Base-by-base conservation (phyloP, 73 alveolate genomes). In the Paramecium pentaurelia region DNA sequence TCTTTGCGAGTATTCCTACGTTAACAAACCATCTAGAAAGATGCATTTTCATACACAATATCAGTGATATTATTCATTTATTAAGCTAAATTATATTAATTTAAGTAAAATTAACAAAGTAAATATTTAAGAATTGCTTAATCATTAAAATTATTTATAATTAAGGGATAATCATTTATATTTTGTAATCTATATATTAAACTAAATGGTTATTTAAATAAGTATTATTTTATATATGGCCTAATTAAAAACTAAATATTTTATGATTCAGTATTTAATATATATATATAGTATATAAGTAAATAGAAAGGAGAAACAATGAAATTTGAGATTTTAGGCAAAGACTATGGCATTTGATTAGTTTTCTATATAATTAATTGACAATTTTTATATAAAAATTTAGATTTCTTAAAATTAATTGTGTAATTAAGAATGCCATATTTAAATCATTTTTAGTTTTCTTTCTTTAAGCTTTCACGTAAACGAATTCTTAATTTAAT, bases 401-500 rank as follows among this genome's bases (percentile, higher is more conserved):
- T 49, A 12, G 28, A 54, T 40, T 37, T 38, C 32, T 40, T 30
- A 37, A 37, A 73, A 73, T 37, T 73, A 37, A 73, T 73, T 73
- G 60, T 73, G 60, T 37, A 37, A 36, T 12, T 73, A 37, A 38
- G 60, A 32, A 73, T 54, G 34, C 18, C 36, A 73, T 73, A 22
- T 32, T 4, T 40, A 8, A 34, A 73, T 73, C 60, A 22, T 73
- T 18, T 54, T 40, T 34, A 12, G 34, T 42, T 80, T 45, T 80
- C 91, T 49, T 47, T 45, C 75, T 80, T 80, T 80, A 80, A 80
- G 30, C 36, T 32, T 25, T 80, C 91, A 40, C 91, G 49, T 25
- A 80, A 47, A 27, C 91, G 91, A 44, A 80, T 80, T 80, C 91
- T 80, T 80, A n/a, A 44, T 11, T 11, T 45, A 20, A 80, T 20